Evolutionary conservation across 2,329 filamentous ascomycete genomes (phyloP).

Genomic region (Fonsecaea nubica): DNA sequence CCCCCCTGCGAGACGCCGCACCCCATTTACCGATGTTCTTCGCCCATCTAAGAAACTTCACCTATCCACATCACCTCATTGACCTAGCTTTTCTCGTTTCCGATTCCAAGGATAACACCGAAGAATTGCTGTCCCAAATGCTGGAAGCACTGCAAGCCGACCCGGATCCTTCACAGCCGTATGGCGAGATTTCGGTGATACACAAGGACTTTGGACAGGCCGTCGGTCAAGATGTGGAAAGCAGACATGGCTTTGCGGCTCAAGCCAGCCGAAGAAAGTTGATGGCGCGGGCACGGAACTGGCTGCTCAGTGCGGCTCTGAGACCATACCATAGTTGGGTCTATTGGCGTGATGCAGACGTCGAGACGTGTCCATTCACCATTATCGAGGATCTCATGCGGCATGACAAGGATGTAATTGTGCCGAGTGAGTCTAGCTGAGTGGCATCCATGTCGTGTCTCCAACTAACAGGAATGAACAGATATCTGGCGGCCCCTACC

Average conservation of each 20-base stretch:
- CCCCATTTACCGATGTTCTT: conserved; percentile 98
- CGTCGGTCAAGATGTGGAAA: conserved; percentile 97
- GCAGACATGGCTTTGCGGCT: conserved; percentile 93
- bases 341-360: conserved; percentile 98
- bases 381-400: conserved; percentile 98
- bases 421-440: conserved; percentile 78
- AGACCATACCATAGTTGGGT: conserved; percentile 98
- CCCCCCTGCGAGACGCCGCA: conserved; percentile 90
- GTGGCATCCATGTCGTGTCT: conserved; percentile 1
- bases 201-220: conserved; percentile 99
- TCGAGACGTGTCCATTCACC: conserved; percentile 94
- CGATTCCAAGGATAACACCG: conserved; percentile 91
- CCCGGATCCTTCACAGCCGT: conserved; percentile 78
- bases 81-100: conserved; percentile 96
- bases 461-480: conserved; percentile 46
- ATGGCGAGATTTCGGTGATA: conserved; percentile 95
- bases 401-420: conserved; percentile 98
- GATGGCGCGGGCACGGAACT: conserved; percentile 98
- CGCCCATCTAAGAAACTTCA: conserved; percentile 93
- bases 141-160: conserved; percentile 81
- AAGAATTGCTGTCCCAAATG: conserved; percentile 75
- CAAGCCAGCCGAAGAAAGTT: conserved; percentile 92
- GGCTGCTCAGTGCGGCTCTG: conserved; percentile 90
- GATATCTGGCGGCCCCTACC: conserved; percentile 98
- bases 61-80: conserved; percentile 94